Evolutionary conservation across 164 flowering plant genomes (phyloP).

Genomic region (Vitis rupestris): DNA sequence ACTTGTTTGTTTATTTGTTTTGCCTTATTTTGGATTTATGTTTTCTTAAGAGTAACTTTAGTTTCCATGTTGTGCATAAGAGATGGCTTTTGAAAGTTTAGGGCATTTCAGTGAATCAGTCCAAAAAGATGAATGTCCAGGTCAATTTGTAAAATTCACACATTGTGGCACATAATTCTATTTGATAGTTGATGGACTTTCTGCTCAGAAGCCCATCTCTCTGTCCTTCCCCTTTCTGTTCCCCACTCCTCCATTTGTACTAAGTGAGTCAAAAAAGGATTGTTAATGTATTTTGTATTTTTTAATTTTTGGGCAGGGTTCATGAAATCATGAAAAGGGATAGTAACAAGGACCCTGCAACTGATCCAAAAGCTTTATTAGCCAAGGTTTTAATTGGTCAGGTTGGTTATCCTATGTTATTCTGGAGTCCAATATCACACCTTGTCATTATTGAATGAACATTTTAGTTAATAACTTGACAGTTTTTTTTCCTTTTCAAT

Average conservation of each 20-base stretch:
- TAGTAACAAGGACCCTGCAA: conserved; percentile 63
- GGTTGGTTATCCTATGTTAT: conserved; percentile 34
- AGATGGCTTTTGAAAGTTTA: too few relatives aligned
- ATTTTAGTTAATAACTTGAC: background rate
- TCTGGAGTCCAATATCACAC: background rate
- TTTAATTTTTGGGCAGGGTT: conserved; percentile 49
- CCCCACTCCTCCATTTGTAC: too few relatives aligned
- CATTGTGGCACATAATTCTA: too few relatives aligned
- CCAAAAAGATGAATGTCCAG: too few relatives aligned
- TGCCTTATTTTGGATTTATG: too few relatives aligned
- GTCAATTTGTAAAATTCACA: too few relatives aligned
- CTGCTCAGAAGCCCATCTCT: too few relatives aligned
- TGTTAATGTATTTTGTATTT: background rate
- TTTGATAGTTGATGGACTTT: too few relatives aligned
- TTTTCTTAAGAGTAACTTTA: background rate
- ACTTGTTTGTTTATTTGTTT: background rate
- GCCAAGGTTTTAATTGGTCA: conserved; percentile 73
- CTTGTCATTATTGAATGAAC: background rate
- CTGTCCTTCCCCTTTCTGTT: too few relatives aligned
- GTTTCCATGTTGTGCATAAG: background rate
- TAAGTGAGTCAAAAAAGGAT: too few relatives aligned
- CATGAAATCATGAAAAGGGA: conserved; percentile 67
- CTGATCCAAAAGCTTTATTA: conserved; percentile 57
- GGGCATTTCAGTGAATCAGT: too few relatives aligned
- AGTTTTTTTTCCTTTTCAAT: background rate